These are phyloP conservation scores for Rauvolfia tetraphylla DNA, from an alignment of 257 asterid genomes.

Conservation along the genomic window DNA sequence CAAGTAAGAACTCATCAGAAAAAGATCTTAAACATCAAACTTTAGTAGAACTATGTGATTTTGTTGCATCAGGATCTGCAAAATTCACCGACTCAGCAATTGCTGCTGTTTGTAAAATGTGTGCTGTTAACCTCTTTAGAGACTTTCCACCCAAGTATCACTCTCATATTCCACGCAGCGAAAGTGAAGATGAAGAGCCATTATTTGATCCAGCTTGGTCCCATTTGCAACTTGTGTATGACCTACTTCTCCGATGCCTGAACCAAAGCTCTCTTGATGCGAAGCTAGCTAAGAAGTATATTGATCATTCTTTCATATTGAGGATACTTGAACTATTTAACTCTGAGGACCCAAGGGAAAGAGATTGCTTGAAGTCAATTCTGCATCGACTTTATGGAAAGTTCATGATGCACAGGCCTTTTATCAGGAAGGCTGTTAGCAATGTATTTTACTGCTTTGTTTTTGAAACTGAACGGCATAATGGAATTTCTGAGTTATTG, in stretches of 20 bases:
- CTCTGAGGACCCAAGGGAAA: slow-evolving; percentile 47
- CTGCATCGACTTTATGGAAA: slow-evolving; percentile 46
- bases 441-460: slow-evolving; percentile 39
- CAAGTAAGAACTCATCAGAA: slow-evolving; percentile 29
- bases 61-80: slow-evolving; percentile 40
- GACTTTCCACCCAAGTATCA: slow-evolving; percentile 41
- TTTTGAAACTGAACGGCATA: slow-evolving; percentile 41
- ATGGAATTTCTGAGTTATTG: slow-evolving; percentile 39
- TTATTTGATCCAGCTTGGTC: slow-evolving; percentile 49
- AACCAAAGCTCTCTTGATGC: slow-evolving; percentile 31
- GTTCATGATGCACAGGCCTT: slow-evolving; percentile 50
- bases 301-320: slow-evolving; percentile 35
- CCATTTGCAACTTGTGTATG: slow-evolving; percentile 49
- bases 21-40: slow-evolving; percentile 44
- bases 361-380: slow-evolving; percentile 42
- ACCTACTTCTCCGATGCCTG: slow-evolving; percentile 31
- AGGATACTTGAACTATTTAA: slow-evolving; percentile 38
- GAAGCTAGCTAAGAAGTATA: slow-evolving; percentile 39
- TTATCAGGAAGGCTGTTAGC: slow-evolving; percentile 41
- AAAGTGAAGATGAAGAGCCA: slow-evolving; percentile 44
- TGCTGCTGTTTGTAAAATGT: slow-evolving; percentile 45
- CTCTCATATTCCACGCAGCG: slow-evolving; percentile 30
- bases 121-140: slow-evolving; percentile 37
- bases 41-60: slow-evolving; percentile 36
- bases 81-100: slow-evolving; percentile 37